Evolutionary conservation across 345 rosid genomes (phyloP), one percentile per base, ranked within the genome.

Genomic region (Nasturtium officinale): DNA sequence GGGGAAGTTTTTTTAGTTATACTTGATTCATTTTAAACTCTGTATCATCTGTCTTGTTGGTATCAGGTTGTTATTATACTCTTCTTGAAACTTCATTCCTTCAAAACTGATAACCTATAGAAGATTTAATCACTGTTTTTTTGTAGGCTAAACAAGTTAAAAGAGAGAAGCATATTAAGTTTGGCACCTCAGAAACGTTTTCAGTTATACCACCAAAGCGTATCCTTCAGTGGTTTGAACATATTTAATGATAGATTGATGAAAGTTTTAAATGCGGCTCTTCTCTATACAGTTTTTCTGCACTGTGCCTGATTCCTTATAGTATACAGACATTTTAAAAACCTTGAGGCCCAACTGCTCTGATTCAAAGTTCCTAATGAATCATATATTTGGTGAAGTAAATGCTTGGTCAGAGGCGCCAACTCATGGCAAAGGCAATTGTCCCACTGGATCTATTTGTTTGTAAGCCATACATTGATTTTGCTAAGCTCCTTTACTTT

Each of bases 201-300:
- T 64, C 82, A 13, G 84, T 84, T 75, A 83, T 90, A 66, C 93
- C 96, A 7, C 37, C 51, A 50, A 78, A 75, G 1, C 88, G 97
- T 92, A 92, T 88, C 96, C 93, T 85, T 81, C 20, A 30, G 61
- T 11, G 0, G 32, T 47, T 67, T 30, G 26, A 56, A 53, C 52
- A 17, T 32, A 26, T 52, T 40, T 40, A 2, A 20, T 21, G 12
- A 30, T 63, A 62, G 33, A 47, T 54, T 74, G 52, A 47, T 53
- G 12, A 15, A 42, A 38, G 9, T 51, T 57, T 67, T 7, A 23
- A 9, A 20, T 57, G 11, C 23, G 13, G 9, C 50, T n/a, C 55
- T 75, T 73, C 25, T 67, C 37, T 16, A n/a, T 18, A 35, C 51
- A 15, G 7, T 48, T 23, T 32, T 67, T 52, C 33, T 53, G 33